Conservation (phyloP, 2,329 filamentous ascomycete species). For the Sporothrix globosa region DNA sequence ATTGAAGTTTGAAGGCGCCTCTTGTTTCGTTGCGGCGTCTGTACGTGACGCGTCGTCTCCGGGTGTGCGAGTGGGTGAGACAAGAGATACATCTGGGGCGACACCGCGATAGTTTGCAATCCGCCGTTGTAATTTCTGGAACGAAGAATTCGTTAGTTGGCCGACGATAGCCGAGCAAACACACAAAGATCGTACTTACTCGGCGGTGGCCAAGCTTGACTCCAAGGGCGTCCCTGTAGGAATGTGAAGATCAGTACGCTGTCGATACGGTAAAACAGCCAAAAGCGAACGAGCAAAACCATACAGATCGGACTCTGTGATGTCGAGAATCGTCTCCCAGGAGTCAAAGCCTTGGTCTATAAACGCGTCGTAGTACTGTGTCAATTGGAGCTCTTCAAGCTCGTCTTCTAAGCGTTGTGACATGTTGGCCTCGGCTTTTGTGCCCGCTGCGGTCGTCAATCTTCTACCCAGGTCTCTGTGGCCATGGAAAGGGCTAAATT, state of each 20-base stretch:
- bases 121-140: constrained; percentile 77
- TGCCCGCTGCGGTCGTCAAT: not conserved
- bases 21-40: constrained; percentile 44
- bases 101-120: constrained; percentile 74
- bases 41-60: constrained; percentile 59
- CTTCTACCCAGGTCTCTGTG: not conserved
- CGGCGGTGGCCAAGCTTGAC: constrained; percentile 81
- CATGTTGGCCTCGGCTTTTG: constrained; percentile 48
- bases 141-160: not conserved
- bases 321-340: constrained; percentile 82
- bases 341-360: constrained; percentile 80
- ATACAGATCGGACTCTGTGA: constrained; percentile 81
- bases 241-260: not conserved
- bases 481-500: not conserved
- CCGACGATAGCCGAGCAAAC: no score
- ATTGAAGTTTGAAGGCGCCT: constrained; percentile 36
- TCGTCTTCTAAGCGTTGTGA: constrained; percentile 65
- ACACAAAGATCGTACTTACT: constrained; percentile 52
- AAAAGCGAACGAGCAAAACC: constrained; percentile 40
- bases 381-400: constrained; percentile 75
- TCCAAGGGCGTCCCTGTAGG: constrained; percentile 66
- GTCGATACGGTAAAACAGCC: not conserved
- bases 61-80: constrained; percentile 53
- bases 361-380: constrained; percentile 74
- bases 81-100: constrained; percentile 57